These are phyloP conservation scores for Helicostylum pulchrum DNA, from an alignment of 192 early-diverging fungal genomes.

Conservation along the genomic window DNA sequence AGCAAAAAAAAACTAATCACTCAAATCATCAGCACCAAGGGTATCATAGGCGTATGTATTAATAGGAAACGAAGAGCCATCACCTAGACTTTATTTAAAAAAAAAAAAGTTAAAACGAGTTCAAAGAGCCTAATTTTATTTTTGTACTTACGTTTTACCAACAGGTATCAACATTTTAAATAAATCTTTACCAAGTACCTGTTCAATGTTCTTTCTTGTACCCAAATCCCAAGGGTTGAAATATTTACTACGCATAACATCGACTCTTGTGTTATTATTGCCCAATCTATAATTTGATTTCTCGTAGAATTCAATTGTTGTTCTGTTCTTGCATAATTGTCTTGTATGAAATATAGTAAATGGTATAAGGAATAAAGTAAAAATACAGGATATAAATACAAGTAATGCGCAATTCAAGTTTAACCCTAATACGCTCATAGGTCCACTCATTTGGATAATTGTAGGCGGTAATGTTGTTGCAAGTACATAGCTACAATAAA, in stretches of 20 bases:
- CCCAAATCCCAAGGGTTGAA: constrained; percentile 41
- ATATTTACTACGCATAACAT: constrained; percentile 32
- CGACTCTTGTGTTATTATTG: background rate
- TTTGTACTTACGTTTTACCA: constrained; percentile 30
- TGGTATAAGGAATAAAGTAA: constrained; percentile 46
- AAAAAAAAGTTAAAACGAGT: background rate
- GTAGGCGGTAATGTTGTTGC: constrained; percentile 39
- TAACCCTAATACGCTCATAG: constrained; percentile 30
- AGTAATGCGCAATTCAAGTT: constrained; percentile 42
- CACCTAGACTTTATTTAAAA: constrained; percentile 22
- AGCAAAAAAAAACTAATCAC: too few relatives aligned
- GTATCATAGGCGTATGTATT: constrained; percentile 34
- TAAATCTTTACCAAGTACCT: constrained; percentile 26
- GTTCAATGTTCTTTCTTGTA: constrained; percentile 23
- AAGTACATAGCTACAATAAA: constrained; percentile 37
- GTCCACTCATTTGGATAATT: constrained; percentile 19
- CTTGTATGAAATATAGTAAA: constrained; percentile 49
- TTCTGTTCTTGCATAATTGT: constrained; percentile 48
- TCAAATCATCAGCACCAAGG: constrained; percentile 22
- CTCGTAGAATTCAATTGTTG: constrained; percentile 53
- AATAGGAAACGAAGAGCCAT: constrained; percentile 30
- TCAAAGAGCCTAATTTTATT: background rate
- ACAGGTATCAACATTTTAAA: constrained; percentile 28
- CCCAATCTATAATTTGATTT: constrained; percentile 31
- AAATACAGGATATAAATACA: constrained; percentile 37